Conservation (phyloP, 1,139 yeast genomes). For the Lodderomyces margitis region DNA sequence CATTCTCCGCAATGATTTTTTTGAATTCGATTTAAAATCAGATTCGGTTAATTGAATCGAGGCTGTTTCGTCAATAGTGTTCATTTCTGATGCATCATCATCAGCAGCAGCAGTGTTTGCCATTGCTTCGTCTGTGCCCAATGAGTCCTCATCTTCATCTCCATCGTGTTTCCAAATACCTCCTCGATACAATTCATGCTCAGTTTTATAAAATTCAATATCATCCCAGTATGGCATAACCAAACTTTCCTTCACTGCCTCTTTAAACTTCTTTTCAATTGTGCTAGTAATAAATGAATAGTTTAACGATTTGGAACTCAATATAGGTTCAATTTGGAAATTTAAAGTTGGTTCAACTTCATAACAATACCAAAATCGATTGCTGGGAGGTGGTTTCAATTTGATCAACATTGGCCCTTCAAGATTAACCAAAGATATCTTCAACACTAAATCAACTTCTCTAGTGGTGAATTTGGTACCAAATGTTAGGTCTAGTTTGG, state of each 20-base stretch:
- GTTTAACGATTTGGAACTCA: slow-evolving; percentile 77
- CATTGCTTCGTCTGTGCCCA: neutral
- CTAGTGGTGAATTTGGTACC: slow-evolving; percentile 76
- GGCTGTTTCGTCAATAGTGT: neutral
- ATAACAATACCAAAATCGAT: slow-evolving; percentile 87
- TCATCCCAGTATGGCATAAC: slow-evolving; percentile 92
- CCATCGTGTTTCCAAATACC: slow-evolving; percentile 74
- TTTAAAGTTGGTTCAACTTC: slow-evolving; percentile 75
- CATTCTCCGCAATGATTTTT: slow-evolving; percentile 9
- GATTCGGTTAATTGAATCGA: neutral
- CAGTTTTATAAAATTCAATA: slow-evolving; percentile 64
- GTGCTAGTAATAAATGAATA: slow-evolving; percentile 76
- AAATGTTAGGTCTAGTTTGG: slow-evolving; percentile 70
- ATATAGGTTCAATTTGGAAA: slow-evolving; percentile 80
- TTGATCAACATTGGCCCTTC: slow-evolving; percentile 72
- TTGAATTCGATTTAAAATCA: slow-evolving; percentile 7
- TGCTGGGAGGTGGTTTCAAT: slow-evolving; percentile 87
- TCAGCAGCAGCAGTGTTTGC: neutral
- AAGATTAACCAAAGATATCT: slow-evolving; percentile 65
- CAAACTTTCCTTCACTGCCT: slow-evolving; percentile 72
- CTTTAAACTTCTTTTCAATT: slow-evolving; percentile 75
- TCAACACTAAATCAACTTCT: slow-evolving; percentile 72
- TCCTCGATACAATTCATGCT: slow-evolving; percentile 73
- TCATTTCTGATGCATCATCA: neutral
- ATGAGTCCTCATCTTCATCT: slow-evolving; percentile 3